Percentiles rank a stretch among this genome's conserved stretches.
phyloP scores from a whole-genome alignment of 371 early-diverging fungal genomes.

The Mortierella sp. region DNA sequence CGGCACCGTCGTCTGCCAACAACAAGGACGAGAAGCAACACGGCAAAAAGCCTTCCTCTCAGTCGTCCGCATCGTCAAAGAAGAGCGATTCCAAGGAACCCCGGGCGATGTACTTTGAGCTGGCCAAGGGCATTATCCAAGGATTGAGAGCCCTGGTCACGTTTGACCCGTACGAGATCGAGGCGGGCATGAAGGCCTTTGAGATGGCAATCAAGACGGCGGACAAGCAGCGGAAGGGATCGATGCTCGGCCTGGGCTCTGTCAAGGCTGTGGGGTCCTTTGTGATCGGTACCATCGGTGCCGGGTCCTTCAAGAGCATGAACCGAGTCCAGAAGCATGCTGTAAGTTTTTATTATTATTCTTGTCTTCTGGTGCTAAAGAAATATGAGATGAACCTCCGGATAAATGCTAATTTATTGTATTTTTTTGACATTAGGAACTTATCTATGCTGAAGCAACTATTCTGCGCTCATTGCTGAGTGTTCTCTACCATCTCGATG shows the following conservation, averaged over 20 bases:
- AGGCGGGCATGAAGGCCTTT: slow-evolving; percentile 46
- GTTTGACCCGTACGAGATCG: slow-evolving; percentile 48
- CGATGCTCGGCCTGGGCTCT: slow-evolving; percentile 47
- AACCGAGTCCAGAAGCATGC: slow-evolving; percentile 57
- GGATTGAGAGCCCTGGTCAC: slow-evolving; percentile 46
- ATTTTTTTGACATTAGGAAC: slow-evolving; percentile 27
- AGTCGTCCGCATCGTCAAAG: slow-evolving; percentile 12
- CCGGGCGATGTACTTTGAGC: slow-evolving; percentile 40
- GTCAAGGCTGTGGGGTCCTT: slow-evolving; percentile 55
- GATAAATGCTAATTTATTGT: slow-evolving; percentile 3
- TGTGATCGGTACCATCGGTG: slow-evolving; percentile 51
- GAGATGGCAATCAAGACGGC: slow-evolving; percentile 47
- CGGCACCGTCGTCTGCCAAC: slow-evolving; percentile 1
- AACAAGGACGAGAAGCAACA: slow-evolving; percentile 12
- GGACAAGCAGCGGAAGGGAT: slow-evolving; percentile 49
- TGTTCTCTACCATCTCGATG: slow-evolving; percentile 46
- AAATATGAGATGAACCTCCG: not conserved
- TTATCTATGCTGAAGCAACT: slow-evolving; percentile 50
- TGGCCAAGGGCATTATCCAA: slow-evolving; percentile 42
- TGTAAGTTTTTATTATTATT: slow-evolving; percentile 26
- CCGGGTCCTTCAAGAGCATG: slow-evolving; percentile 53
- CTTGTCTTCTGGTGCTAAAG: not conserved
- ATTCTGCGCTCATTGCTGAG: slow-evolving; percentile 51
- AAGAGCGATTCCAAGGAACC: slow-evolving; percentile 22
- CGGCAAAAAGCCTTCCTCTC: slow-evolving; percentile 12